Evolutionary conservation across 805 yeast genomes (phyloP), one percentile per base, ranked within the genome.

Genomic region (Zygosaccharomyces bailii): DNA sequence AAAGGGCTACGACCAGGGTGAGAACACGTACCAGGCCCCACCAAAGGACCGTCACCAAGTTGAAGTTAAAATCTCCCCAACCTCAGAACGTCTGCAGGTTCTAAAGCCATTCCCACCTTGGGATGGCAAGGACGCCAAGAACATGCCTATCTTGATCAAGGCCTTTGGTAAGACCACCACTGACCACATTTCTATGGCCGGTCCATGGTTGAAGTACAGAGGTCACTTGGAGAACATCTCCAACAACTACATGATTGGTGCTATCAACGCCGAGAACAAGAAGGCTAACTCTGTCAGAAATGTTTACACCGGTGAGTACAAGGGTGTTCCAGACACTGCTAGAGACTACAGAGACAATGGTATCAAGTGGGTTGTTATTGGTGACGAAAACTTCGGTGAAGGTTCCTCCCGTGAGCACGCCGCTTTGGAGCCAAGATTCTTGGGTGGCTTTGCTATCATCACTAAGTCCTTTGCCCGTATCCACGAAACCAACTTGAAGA

Each of bases 321-420:
- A 75, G 63, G 93, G 96, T 77, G 96, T 93, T 66, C 99, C 99
- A 75, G 96, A 89, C 72, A 86, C 95, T 59, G 97, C 95, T 63
- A 82, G 80, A 69, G 86, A 80, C 70, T 91, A 91, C 90, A 86
- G 96, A 76, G 95, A 87, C 67, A 74, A 82, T 57, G 96, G 95
- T 61, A 75, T 84, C 66, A 83, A 77, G 65, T 91, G 98, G 98
- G 96, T 90, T 73, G 98, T 91, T 56, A 79, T 91, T 66, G 99
- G 97, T 73, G 98, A 88, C 67, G 97, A 91, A 75, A 91, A 91
- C 79, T 87, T 90, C 65, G 99, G 99, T 79, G 99, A 91, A 79
- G 99, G 99, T 77, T 90, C 97, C 53, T 91, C 98, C 61, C 88
- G 99, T 80, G 99, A 91, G 77, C 99, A 91, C 71, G 99, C 98